phyloP scores from a whole-genome alignment of 2,329 filamentous ascomycete genomes.

The Grosmannia penicillata region DNA sequence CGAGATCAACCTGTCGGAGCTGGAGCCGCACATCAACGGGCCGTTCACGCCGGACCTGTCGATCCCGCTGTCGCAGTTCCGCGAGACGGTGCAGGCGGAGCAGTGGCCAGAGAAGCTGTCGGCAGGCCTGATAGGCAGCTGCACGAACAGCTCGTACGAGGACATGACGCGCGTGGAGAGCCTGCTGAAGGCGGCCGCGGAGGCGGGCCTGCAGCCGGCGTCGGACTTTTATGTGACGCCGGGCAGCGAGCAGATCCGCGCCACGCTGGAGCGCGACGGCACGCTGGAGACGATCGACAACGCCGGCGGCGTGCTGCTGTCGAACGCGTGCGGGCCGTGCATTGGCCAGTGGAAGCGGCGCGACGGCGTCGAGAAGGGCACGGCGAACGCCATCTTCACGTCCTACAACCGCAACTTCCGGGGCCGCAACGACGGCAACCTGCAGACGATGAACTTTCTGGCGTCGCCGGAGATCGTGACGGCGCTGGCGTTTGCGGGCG shows the following conservation, averaged over 20 bases:
- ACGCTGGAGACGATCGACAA: slow-evolving; percentile 74
- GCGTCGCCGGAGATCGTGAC: slow-evolving; percentile 95
- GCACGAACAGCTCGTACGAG: slow-evolving; percentile 97
- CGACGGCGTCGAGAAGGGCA: slow-evolving; percentile 71
- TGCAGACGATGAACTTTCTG: slow-evolving; percentile 95
- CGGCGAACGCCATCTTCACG: slow-evolving; percentile 84
- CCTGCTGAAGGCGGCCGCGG: slow-evolving; percentile 78
- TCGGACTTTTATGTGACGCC: slow-evolving; percentile 93
- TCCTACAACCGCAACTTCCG: slow-evolving; percentile 99
- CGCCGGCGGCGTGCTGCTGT: slow-evolving; percentile 77
- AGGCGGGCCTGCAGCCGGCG: slow-evolving; percentile 79
- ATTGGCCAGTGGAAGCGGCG: slow-evolving; percentile 93
- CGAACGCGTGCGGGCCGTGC: slow-evolving; percentile 89
- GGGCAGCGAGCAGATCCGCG: slow-evolving; percentile 90
- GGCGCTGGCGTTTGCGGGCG: slow-evolving; percentile 84
- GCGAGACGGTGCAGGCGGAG: slow-evolving; percentile 67
- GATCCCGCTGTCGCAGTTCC: slow-evolving; percentile 82
- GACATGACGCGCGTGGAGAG: slow-evolving; percentile 95
- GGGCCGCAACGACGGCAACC: slow-evolving; percentile 92
- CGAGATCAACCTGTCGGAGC: slow-evolving; percentile 73
- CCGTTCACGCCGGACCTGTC: slow-evolving; percentile 94
- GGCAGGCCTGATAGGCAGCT: slow-evolving; percentile 89
- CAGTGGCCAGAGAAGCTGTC: slow-evolving; percentile 85
- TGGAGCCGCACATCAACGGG: slow-evolving; percentile 94
- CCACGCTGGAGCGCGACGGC: slow-evolving; percentile 78